Percentiles rank a stretch among this genome's conserved stretches.
phyloP scores from a whole-genome alignment of 345 rosid genomes.

The Zanthoxylum bungeanum region DNA sequence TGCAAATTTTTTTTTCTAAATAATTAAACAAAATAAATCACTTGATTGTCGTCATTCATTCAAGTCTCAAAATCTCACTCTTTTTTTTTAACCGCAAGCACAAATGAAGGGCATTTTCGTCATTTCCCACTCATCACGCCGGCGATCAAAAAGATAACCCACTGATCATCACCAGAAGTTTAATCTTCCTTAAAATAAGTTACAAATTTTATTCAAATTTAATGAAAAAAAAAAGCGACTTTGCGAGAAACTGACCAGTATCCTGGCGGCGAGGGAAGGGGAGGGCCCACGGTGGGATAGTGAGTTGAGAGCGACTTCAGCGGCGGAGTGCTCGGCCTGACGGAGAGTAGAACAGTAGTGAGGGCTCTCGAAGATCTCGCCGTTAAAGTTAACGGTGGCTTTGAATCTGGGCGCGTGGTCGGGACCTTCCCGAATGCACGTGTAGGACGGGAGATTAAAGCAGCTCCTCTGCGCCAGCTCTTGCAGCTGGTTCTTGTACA shows the following conservation, averaged over 20 bases:
- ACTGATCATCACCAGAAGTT: conserved; percentile 4
- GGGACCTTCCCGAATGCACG: conserved; percentile 95
- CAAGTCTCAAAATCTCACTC: conserved; percentile 18
- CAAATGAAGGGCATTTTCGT: conserved; percentile 21
- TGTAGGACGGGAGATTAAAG: conserved; percentile 88
- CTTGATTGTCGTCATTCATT: conserved; percentile 9
- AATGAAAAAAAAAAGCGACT: neutral
- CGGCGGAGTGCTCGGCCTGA: conserved; percentile 99
- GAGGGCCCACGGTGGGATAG: conserved; percentile 96
- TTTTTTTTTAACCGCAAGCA: neutral
- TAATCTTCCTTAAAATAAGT: too few species aligned
- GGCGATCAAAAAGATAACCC: conserved; percentile 9
- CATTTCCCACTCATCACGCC: conserved; percentile 10
- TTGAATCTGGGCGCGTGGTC: conserved; percentile 99
- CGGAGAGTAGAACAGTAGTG: conserved; percentile 97
- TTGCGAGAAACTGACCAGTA: conserved; percentile 68
- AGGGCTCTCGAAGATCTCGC: conserved; percentile 95
- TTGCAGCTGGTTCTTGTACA: conserved; percentile 99
- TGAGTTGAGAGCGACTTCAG: conserved; percentile 89
- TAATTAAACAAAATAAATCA: neutral
- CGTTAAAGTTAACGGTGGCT: conserved; percentile 94
- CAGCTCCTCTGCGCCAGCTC: conserved; percentile 99
- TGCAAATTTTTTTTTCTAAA: too few species aligned
- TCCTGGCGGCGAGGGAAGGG: conserved; percentile 96
- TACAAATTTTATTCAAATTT: neutral